Conservation (phyloP, 2,329 filamentous ascomycete species). For the Talaromyces sp. region DNA sequence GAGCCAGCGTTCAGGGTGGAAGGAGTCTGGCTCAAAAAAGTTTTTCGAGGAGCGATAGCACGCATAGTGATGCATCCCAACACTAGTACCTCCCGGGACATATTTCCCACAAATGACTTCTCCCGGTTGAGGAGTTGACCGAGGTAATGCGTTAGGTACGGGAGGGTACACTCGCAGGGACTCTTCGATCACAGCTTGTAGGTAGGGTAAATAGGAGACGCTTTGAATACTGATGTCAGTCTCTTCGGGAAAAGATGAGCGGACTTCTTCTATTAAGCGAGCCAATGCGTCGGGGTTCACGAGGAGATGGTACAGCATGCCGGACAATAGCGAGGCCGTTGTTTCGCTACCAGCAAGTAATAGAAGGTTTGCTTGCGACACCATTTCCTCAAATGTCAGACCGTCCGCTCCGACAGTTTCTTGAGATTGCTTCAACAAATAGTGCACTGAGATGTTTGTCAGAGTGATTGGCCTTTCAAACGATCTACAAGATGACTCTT, state of each 20-base stretch:
- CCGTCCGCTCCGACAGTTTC: slow-evolving; percentile 23
- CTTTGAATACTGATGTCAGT: slow-evolving; percentile 34
- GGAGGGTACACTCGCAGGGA: slow-evolving; percentile 46
- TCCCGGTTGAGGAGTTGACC: neutral
- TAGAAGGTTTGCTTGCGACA: slow-evolving; percentile 29
- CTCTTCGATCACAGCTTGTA: slow-evolving; percentile 48
- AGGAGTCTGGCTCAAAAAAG: slow-evolving; percentile 4
- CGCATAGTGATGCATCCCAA: neutral
- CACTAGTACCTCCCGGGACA: slow-evolving; percentile 28
- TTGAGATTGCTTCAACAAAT: slow-evolving; percentile 22
- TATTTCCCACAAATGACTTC: slow-evolving; percentile 23
- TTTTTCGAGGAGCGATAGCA: slow-evolving; percentile 1
- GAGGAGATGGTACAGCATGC: slow-evolving; percentile 34
- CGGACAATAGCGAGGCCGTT: slow-evolving; percentile 42
- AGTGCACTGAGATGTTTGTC: slow-evolving; percentile 20
- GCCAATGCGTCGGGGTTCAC: slow-evolving; percentile 23
- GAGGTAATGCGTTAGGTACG: slow-evolving; percentile 24
- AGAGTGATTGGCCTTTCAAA: neutral
- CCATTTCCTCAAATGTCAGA: slow-evolving; percentile 25
- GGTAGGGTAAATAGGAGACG: slow-evolving; percentile 35
- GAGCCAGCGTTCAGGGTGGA: slow-evolving; percentile 14
- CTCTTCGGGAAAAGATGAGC: slow-evolving; percentile 26
- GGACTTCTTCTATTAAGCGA: slow-evolving; percentile 28
- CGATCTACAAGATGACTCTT: neutral
- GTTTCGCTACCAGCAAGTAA: slow-evolving; percentile 43